Evolutionary conservation across 2,329 filamentous ascomycete species (phyloP).

Genomic region (Aureobasidium musti): DNA sequence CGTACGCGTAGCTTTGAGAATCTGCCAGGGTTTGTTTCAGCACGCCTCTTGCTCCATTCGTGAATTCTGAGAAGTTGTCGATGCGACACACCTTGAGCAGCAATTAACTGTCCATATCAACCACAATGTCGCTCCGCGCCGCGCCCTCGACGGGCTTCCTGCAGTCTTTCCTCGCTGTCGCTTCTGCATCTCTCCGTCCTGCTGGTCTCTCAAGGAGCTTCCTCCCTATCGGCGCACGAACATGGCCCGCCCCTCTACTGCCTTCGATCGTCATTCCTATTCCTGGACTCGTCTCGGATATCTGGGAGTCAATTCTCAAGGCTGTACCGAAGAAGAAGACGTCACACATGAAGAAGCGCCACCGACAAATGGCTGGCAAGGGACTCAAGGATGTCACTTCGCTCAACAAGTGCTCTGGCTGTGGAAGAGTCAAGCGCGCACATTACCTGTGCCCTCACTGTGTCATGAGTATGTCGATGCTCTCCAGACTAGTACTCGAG

Average conservation of each 20-base stretch:
- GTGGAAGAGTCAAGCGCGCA: conserved; percentile 82
- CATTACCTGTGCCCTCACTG: conserved; percentile 89
- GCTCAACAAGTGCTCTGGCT: conserved; percentile 85
- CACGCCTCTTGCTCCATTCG: background rate
- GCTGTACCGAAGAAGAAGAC: conserved; percentile 99
- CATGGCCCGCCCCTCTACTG: conserved; percentile 54
- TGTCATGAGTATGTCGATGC: conserved; percentile 67
- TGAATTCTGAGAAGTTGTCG: conserved; percentile 21
- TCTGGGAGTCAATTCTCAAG: conserved; percentile 90
- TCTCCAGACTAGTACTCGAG: background rate
- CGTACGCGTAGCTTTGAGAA: background rate
- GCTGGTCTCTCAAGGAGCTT: conserved; percentile 49
- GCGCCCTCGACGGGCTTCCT: conserved; percentile 47
- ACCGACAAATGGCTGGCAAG: conserved; percentile 94
- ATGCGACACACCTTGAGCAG: conserved; percentile 9
- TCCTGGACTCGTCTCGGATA: conserved; percentile 70
- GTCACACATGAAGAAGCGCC: conserved; percentile 91
- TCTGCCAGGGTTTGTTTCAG: background rate
- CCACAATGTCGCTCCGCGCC: conserved; percentile 45
- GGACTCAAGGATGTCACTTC: conserved; percentile 85
- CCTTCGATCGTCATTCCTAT: conserved; percentile 64
- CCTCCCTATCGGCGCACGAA: conserved; percentile 47
- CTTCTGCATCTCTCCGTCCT: conserved; percentile 47
- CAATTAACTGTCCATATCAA: background rate
- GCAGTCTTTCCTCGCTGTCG: conserved; percentile 57